phyloP scores from a whole-genome alignment of 1,284 basidiomycete genomes.

The Irpex lacteus region DNA sequence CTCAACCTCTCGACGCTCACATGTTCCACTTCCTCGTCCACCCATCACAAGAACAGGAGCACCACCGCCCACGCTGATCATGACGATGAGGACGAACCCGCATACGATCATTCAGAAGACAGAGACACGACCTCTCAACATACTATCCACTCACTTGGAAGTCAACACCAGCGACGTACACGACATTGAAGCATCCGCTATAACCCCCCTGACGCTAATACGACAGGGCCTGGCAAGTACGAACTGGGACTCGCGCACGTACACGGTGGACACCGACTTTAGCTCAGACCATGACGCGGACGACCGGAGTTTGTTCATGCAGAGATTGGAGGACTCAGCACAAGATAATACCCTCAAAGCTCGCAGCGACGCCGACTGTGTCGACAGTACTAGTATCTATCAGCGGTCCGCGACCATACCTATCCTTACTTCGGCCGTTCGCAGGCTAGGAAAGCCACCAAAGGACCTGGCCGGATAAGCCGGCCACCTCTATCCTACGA shows the following conservation, averaged over 20 bases:
- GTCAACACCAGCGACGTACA: constrained; percentile 4
- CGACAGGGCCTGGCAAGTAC: constrained; percentile 24
- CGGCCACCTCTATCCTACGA: no score
- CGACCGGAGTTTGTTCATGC: constrained; percentile 44
- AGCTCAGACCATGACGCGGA: constrained; percentile 39
- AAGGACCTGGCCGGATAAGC: no score
- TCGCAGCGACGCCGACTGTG: no score
- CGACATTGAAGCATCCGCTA: constrained; percentile 23
- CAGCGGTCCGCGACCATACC: no score
- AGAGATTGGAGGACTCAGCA: constrained; percentile 32
- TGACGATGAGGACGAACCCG: constrained; percentile 14
- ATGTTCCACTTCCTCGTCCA: constrained; percentile 27
- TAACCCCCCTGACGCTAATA: constrained; percentile 25
- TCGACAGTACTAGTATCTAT: no score
- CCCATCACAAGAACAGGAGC: constrained; percentile 21
- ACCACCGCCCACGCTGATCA: constrained; percentile 10
- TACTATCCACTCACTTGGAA: constrained; percentile 34
- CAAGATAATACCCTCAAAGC: no score
- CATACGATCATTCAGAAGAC: constrained; percentile 37
- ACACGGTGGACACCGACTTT: constrained; percentile 47
- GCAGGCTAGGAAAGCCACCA: no score
- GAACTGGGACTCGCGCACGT: constrained; percentile 18
- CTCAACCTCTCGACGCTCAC: constrained; percentile 9
- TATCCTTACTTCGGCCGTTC: no score
- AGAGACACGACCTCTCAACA: constrained; percentile 78